Conservation (phyloP, 805 yeast species). For the Limtongia smithiae region DNA sequence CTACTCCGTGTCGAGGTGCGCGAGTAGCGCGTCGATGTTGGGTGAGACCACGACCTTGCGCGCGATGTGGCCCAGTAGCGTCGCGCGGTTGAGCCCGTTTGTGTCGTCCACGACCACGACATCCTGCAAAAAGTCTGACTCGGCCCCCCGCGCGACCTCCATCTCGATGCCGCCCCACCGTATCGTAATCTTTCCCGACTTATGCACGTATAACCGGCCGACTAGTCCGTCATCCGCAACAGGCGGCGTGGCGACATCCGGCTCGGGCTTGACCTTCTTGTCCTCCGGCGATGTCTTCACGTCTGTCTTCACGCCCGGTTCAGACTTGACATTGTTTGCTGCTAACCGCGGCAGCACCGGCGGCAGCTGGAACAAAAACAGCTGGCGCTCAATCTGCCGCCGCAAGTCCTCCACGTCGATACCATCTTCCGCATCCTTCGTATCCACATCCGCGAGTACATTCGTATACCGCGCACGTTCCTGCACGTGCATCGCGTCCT, state of each 20-base stretch:
- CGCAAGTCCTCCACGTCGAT: constrained; percentile 4
- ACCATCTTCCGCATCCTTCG: neutral
- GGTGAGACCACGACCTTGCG: constrained; percentile 62
- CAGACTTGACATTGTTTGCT: constrained; percentile 5
- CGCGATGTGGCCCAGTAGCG: constrained; percentile 52
- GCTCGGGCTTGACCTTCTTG: constrained; percentile 4
- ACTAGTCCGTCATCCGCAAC: constrained; percentile 51
- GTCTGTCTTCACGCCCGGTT: neutral
- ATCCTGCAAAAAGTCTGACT: constrained; percentile 68
- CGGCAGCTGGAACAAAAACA: constrained; percentile 50
- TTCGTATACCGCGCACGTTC: constrained; percentile 8
- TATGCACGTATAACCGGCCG: constrained; percentile 72
- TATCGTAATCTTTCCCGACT: constrained; percentile 77
- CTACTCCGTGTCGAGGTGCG: neutral
- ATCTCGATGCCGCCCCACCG: constrained; percentile 65
- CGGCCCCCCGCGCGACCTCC: constrained; percentile 70
- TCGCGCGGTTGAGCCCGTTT: constrained; percentile 40
- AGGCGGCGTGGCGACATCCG: constrained; percentile 1
- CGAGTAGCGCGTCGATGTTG: constrained; percentile 33
- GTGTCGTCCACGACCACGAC: constrained; percentile 53
- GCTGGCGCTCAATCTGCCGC: constrained; percentile 30
- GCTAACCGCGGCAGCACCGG: constrained; percentile 41
- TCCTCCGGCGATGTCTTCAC: neutral
- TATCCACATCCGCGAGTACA: constrained; percentile 5
- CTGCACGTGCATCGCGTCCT: constrained; percentile 7